Base-by-base conservation (phyloP, 2,329 filamentous ascomycete genomes). In the Aspergillus brunneoviolaceus region DNA sequence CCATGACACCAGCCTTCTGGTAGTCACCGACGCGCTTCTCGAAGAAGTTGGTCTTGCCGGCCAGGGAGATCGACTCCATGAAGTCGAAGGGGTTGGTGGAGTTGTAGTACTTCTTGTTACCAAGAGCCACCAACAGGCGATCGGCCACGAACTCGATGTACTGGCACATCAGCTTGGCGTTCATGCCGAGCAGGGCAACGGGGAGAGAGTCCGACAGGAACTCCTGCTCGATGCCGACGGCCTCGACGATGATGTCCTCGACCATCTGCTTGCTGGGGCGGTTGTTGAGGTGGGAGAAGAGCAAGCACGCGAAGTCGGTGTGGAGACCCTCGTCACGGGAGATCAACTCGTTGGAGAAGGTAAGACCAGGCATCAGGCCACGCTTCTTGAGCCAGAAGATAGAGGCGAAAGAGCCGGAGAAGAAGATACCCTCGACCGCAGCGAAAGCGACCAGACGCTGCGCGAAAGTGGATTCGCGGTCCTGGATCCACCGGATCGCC, bases 341-440 rank as follows among this genome's bases (percentile, higher is more conserved):
- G 83, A 99, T 99, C 74, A 99, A 90, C 84, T 99, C 95, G 84
- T 99, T 99, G 77, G 95, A 98, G 84, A 99, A 99, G 69, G 95
- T 98, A 64, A 99, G 86, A 70, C 95, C 95, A 51, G 95, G 90
- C 95, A 99, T 99, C 69, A 99, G 88, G 70, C 95, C 95, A 78
- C 96, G 95, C 89, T 99, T 99, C 91, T 98, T 99, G 74, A 99
- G 85, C 95, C 95, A 99, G 86, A 99, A 99, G 82, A 99, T 98
- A 68, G 95, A 96, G 4, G 95, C 95, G 73, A 99, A 99, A 25
- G 95, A 96, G 65, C 95, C 95, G 70, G 90, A 95, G 88, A 99
- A 99, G 89, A 99, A 99, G 82, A 99, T 99, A 76, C 95, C 95
- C 83, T 99, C 95, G 57, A 99, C 93, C 49, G 95, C 95, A 66